A percentile compares a stretch with the other conserved stretches of the same genome.
Conservation (phyloP, 495 filamentous ascomycete species). For the Diplogelasinospora grovesii region DNA sequence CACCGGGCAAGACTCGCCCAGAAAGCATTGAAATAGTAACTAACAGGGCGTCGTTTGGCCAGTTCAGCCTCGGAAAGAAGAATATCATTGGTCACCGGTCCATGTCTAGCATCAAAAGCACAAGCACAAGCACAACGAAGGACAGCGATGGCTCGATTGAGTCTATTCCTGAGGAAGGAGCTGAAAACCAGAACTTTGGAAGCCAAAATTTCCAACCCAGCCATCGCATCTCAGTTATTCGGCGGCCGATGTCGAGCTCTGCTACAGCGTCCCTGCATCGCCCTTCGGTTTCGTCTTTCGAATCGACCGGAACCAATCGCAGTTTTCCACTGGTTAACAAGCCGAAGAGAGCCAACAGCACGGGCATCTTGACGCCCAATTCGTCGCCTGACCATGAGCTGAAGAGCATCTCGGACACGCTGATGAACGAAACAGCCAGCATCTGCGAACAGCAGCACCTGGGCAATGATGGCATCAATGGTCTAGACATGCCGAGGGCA, state of each 20-base stretch:
- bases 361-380: slow-evolving; percentile 34
- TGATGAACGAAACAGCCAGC: slow-evolving; percentile 35
- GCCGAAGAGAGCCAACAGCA: slow-evolving; percentile 32
- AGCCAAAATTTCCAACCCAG: slow-evolving; percentile 9
- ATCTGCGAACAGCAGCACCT: slow-evolving; percentile 16
- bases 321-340: slow-evolving; percentile 48
- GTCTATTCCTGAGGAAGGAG: slow-evolving; percentile 25
- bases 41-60: slow-evolving; percentile 23
- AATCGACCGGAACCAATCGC: slow-evolving; percentile 42
- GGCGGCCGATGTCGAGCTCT: slow-evolving; percentile 32
- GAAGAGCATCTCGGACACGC: slow-evolving; percentile 29
- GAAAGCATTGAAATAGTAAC: slow-evolving; percentile 21
- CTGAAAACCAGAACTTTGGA: no score
- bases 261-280: slow-evolving; percentile 30
- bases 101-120: slow-evolving; percentile 7
- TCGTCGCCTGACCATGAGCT: slow-evolving; percentile 32
- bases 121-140: slow-evolving; percentile 3
- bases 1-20: slow-evolving; percentile 18
- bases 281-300: slow-evolving; percentile 43
- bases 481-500: neutral
- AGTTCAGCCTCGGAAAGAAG: neutral
- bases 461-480: slow-evolving; percentile 1
- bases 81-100: neutral
- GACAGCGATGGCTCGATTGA: slow-evolving; percentile 28
- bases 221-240: slow-evolving; percentile 18